A percentile compares a stretch with the other conserved stretches of the same genome.
Conservation (phyloP, 2,329 filamentous ascomycete genomes). For the Talaromyces sp. region DNA sequence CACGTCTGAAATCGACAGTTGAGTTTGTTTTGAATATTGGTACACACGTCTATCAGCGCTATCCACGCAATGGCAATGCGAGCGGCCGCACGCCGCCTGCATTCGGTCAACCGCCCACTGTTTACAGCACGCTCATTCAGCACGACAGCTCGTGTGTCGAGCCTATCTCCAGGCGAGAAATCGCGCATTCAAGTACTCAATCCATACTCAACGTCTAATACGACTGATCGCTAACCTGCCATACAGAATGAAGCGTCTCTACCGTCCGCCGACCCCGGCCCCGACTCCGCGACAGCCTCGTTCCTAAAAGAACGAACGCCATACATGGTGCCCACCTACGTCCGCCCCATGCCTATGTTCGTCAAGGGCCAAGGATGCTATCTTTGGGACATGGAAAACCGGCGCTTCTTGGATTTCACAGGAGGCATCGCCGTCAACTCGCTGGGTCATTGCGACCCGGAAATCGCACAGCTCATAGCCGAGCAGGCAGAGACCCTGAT, state of each 20-base stretch:
- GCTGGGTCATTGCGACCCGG: constrained; percentile 82
- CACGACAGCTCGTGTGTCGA: constrained; percentile 19
- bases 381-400: constrained; percentile 83
- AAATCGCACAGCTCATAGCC: constrained; percentile 66
- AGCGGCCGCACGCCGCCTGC: constrained; percentile 29
- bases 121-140: constrained; percentile 25
- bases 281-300: constrained; percentile 67
- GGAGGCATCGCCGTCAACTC: constrained; percentile 93
- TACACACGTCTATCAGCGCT: too few species aligned
- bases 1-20: background rate
- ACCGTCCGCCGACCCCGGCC: constrained; percentile 65
- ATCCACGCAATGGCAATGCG: constrained; percentile 26
- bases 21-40: background rate
- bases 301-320: constrained; percentile 70
- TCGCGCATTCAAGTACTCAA: background rate
- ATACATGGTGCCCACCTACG: constrained; percentile 95
- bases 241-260: constrained; percentile 45
- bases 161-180: constrained; percentile 23
- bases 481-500: constrained; percentile 76
- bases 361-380: constrained; percentile 80
- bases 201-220: background rate
- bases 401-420: constrained; percentile 89
- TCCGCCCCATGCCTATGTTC: constrained; percentile 84
- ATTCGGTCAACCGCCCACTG: constrained; percentile 19
- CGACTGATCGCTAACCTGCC: background rate